Evolutionary conservation across 208 protist genomes (phyloP), one percentile per base, ranked within the genome.

Genomic region (Wallacemonas sp.): DNA sequence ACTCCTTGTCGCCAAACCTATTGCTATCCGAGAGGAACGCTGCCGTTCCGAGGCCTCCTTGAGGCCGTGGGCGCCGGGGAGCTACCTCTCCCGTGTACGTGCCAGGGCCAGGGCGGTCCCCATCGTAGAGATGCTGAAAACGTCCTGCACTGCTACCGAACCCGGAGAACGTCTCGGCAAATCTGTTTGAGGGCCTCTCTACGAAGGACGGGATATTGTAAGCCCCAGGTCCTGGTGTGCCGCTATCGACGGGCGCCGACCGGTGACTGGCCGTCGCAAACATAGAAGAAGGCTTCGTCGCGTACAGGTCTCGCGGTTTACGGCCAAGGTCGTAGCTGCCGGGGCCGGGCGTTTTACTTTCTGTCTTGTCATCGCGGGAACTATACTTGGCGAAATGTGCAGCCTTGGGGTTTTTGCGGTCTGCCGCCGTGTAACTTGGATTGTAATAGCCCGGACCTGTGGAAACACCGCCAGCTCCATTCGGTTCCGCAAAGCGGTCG

Each of bases 51-150:
- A 64, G 62, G 3, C 49, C 41, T 8, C 76, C 62, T 0, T 56
- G 56, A 9, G 66, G 63, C 15, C 53, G 47, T 26, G 77, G 72
- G n/a, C 86, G 77, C 0, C 86, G 83, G 24, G 86, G 84, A 6
- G 85, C 86, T 46, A 95, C 81, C 8, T 90, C 78, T 41, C 77
- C 85, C 1, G 82, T 89, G 66, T 93, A 96, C 39, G 70, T 44
- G 17, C 90, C 90, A 17, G 90, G 90, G 1, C 90, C 90, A 15
- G 90, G 86, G 2, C 31, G 12, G 45, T 77, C 69, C n/a, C 62
- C 59, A 21, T 62, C 60, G 36, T 22, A 60, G 39, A 41, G 55
- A 6, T 31, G 22, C 2, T 44, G 39, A n/a, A 88, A 86, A 19
- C 86, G 90, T 26, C 54, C 44, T 11, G 84, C 67, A 15, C 81